Evolutionary conservation across 176 grass and related monocot species (phyloP).

Genomic region (Eragrostis nindensis): DNA sequence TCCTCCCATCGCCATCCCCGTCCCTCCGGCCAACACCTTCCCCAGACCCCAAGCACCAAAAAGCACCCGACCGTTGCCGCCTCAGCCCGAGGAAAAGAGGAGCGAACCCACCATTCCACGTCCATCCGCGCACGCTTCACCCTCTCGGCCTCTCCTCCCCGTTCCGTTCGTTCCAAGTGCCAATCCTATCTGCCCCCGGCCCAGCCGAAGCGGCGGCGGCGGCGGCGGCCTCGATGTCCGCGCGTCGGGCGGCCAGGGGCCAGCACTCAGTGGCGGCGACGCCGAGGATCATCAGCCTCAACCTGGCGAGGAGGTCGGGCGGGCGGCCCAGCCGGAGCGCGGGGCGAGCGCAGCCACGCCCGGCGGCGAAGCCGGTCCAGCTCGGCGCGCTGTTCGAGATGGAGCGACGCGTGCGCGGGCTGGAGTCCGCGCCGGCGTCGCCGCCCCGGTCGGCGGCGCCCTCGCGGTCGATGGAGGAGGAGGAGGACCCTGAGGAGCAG

Average conservation of each 20-base stretch:
- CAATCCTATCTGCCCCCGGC: background rate
- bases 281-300: conserved; percentile 56
- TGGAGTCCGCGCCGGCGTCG: conserved; percentile 54
- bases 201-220: background rate
- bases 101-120: conserved; percentile 1
- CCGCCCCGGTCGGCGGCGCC: conserved; percentile 40
- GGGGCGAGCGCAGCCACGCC: conserved; percentile 22
- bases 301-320: conserved; percentile 49
- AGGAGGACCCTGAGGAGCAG: conserved; percentile 27
- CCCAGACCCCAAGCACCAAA: conserved; percentile 21
- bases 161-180: background rate
- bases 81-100: conserved; percentile 39
- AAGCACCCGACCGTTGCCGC: conserved; percentile 59
- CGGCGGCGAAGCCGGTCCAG: conserved; percentile 34
- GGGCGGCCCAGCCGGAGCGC: conserved; percentile 24
- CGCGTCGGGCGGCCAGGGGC: conserved; percentile 49
- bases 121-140: conserved; percentile 28
- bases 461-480: background rate
- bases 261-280: conserved; percentile 53
- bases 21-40: conserved; percentile 57
- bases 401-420: conserved; percentile 57
- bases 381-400: conserved; percentile 70
- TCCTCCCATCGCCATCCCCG: conserved; percentile 28
- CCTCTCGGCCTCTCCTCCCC: background rate
- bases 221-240: conserved; percentile 44